phyloP scores from a whole-genome alignment of 768 basidiomycete genomes.

The Dentipellis sp. region DNA sequence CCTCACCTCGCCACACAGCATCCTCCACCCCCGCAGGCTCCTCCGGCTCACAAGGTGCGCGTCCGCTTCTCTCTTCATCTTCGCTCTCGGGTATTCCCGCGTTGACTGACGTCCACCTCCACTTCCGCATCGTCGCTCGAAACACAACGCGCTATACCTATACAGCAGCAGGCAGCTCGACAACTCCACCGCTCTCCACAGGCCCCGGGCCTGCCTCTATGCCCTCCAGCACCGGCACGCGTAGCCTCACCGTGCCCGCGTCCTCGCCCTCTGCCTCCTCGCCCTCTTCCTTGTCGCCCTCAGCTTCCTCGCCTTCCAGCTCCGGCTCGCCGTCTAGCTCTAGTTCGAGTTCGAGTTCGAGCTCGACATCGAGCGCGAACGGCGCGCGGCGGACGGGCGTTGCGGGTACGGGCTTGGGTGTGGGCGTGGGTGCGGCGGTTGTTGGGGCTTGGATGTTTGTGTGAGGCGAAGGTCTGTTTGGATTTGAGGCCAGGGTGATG shows the following conservation, averaged over 20 bases:
- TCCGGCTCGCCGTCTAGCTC: neutral
- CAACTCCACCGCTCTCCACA: neutral
- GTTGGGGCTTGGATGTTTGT: neutral
- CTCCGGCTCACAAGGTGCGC: too few relatives aligned
- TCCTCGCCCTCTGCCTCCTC: neutral
- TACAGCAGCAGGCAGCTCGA: neutral
- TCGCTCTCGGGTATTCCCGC: too few relatives aligned
- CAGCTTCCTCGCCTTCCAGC: neutral
- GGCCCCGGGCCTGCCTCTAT: neutral
- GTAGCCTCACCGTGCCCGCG: neutral
- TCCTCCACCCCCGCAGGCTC: too few relatives aligned
- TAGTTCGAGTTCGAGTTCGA: neutral
- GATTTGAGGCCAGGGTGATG: too few relatives aligned
- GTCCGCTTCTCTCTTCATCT: too few relatives aligned
- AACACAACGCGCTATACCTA: too few relatives aligned
- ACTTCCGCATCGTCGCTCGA: too few relatives aligned
- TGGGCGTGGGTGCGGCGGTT: neutral
- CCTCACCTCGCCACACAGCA: too few relatives aligned
- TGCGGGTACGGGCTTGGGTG: neutral
- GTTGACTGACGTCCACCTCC: too few relatives aligned
- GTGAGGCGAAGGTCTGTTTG: neutral
- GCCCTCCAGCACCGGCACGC: neutral
- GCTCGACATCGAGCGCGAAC: neutral
- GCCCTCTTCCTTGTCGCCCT: neutral
- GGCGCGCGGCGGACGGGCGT: neutral